These are phyloP conservation scores for Ceratocystis papillata DNA, from an alignment of 2,329 filamentous ascomycete genomes.

Conservation along the genomic window DNA sequence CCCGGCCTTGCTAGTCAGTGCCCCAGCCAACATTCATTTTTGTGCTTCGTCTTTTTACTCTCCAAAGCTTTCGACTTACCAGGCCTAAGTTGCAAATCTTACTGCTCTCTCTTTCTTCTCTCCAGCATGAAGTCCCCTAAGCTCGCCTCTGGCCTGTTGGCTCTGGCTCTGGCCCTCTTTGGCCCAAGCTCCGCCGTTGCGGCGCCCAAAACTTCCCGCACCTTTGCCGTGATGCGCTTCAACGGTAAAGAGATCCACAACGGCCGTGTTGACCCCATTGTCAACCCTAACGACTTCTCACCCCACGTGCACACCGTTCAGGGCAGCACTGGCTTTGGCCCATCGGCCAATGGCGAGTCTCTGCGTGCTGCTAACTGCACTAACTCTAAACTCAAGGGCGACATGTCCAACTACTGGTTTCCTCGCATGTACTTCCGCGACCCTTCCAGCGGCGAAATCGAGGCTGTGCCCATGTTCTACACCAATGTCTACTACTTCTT, in stretches of 20 bases:
- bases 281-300: slow-evolving; percentile 48
- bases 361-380: slow-evolving; percentile 55
- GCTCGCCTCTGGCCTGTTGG: slow-evolving; percentile 24
- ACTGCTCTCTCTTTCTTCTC: neutral
- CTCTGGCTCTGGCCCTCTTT: slow-evolving; percentile 17
- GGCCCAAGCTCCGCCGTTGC: too few relatives aligned
- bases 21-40: slow-evolving; percentile 7
- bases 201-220: slow-evolving; percentile 35
- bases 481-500: slow-evolving; percentile 71
- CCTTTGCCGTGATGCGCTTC: slow-evolving; percentile 61
- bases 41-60: slow-evolving; percentile 14
- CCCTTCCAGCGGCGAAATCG: slow-evolving; percentile 50
- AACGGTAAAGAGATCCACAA: slow-evolving; percentile 53
- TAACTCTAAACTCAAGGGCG: slow-evolving; percentile 56
- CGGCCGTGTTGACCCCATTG: slow-evolving; percentile 56
- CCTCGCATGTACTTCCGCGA: slow-evolving; percentile 59
- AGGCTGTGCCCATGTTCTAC: slow-evolving; percentile 58
- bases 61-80: slow-evolving; percentile 32
- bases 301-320: slow-evolving; percentile 60
- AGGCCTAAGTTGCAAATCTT: slow-evolving; percentile 12
- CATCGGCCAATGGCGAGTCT: slow-evolving; percentile 49
- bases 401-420: slow-evolving; percentile 69
- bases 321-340: slow-evolving; percentile 57
- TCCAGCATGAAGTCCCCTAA: slow-evolving; percentile 32
- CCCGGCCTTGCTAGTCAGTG: neutral